Conservation (phyloP, 1,139 yeast genomes). For the Hyphopichia khmerensis region DNA sequence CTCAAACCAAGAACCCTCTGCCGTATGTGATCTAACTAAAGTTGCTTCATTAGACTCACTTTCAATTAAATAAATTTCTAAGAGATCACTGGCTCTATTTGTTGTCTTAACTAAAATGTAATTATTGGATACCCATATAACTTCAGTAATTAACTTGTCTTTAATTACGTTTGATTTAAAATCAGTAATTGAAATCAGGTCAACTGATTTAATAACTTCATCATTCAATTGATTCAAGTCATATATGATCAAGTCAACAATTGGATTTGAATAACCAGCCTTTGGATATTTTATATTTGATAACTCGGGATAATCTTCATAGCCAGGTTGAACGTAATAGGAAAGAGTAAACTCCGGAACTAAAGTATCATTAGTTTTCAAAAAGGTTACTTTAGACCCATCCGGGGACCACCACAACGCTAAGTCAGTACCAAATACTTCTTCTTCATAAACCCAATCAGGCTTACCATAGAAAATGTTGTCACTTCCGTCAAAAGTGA, state of each 20-base stretch:
- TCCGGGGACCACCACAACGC: constrained; percentile 62
- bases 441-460: constrained; percentile 67
- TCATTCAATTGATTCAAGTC: constrained; percentile 15
- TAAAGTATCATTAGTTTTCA: constrained; percentile 50
- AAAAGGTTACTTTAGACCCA: constrained; percentile 46
- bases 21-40: constrained; percentile 35
- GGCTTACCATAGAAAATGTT: constrained; percentile 57
- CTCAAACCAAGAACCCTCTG: constrained; percentile 68
- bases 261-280: constrained; percentile 46
- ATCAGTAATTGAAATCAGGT: constrained; percentile 15
- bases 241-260: constrained; percentile 38
- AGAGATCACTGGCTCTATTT: constrained; percentile 45
- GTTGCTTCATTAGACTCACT: constrained; percentile 23
- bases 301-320: constrained; percentile 41
- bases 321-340: constrained; percentile 50
- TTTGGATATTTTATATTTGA: constrained; percentile 44
- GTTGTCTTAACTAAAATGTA: constrained; percentile 37
- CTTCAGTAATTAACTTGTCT: constrained; percentile 40
- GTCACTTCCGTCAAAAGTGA: constrained; percentile 51
- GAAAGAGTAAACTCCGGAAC: constrained; percentile 56
- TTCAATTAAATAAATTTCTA: constrained; percentile 39
- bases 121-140: constrained; percentile 40
- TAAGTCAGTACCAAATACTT: constrained; percentile 49
- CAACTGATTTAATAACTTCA: background rate
- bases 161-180: constrained; percentile 23